These are phyloP conservation scores for Pyrenophora teres DNA, from an alignment of 2,329 filamentous ascomycete species.

Conservation along the genomic window DNA sequence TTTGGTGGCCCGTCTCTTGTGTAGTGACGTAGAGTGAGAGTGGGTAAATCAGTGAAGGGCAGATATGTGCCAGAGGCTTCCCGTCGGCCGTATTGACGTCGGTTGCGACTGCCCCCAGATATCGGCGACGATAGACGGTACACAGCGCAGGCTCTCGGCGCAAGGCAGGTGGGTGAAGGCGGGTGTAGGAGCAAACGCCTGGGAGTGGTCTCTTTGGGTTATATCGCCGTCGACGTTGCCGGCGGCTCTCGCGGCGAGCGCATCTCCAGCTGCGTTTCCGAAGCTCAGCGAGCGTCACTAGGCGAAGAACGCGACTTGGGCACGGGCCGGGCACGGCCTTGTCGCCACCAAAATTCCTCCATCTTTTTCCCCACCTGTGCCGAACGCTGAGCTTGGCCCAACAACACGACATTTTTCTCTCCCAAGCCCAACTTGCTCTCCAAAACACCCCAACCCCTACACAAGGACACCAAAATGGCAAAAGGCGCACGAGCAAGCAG, in stretches of 20 bases:
- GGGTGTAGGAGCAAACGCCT: conserved; percentile 1
- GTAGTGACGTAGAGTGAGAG: conserved; percentile 18
- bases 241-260: conserved; percentile 34
- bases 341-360: conserved; percentile 30
- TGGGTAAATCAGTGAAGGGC: conserved; percentile 10
- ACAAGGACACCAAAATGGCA: conserved; percentile 67
- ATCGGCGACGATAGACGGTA: conserved; percentile 1
- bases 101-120: conserved; percentile 25
- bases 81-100: conserved; percentile 14
- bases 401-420: background rate
- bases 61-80: background rate
- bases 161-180: background rate
- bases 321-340: conserved; percentile 19
- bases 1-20: background rate
- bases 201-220: background rate
- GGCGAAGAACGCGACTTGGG: conserved; percentile 25
- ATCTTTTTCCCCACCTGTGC: conserved; percentile 16
- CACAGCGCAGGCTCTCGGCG: background rate
- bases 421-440: conserved; percentile 1
- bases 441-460: conserved; percentile 3
- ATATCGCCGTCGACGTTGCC: conserved; percentile 22
- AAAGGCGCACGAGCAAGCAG: conserved; percentile 81
- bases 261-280: conserved; percentile 21
- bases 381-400: background rate
- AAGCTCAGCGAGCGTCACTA: conserved; percentile 38